Evolutionary conservation across 2,329 filamentous ascomycete species (phyloP), one percentile per base, ranked within the genome.

Genomic region (Amauroascus verrucosus): DNA sequence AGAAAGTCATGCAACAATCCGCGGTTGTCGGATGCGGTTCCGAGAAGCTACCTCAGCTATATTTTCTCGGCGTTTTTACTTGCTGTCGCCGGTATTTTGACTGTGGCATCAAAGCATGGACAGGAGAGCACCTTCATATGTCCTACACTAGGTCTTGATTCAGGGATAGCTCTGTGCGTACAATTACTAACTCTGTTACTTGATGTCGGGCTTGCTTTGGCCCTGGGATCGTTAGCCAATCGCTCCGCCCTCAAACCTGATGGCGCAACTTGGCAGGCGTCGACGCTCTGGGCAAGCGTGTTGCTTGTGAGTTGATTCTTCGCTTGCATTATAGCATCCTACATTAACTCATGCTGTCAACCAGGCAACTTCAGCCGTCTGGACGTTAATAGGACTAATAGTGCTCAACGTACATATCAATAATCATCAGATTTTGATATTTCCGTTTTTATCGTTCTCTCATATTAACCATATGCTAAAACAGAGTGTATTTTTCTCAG

Each of bases 91-190:
- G 70, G 71, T 5, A 61, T 70, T 38, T 51, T 71, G 30, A 64
- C 66, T 5, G 59, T 67, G 13, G 62, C 63, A 1, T 63, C 72
- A 14, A 62, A 66, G 6, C 56, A 61, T 37, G 68, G 65, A 43
- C 69, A 66, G 14, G 60, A 63, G 38, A 76, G 75, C 14, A 76
- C 74, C 2, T 75, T 75, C 54, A 75, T 79, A 20, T 79, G 77
- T 59, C 70, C 75, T 1, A 62, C 69, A 9, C 60, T 65, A 1
- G 65, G 68, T 28, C 58, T 63, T 16, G 64, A 69, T 35, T 60
- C 62, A 28, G 57, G 62, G 48, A 59, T 62, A 8, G 60, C 75
- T 6, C 70, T 67, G 6, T 56, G 61, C 2, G 57, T 75, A 47
- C 71, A 72, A 57, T 51, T 68, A 28, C 30, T 70, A 24, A 69